These are phyloP conservation scores for Ambispora gerdemannii DNA, from an alignment of 192 early-diverging fungal species.

Conservation along the genomic window DNA sequence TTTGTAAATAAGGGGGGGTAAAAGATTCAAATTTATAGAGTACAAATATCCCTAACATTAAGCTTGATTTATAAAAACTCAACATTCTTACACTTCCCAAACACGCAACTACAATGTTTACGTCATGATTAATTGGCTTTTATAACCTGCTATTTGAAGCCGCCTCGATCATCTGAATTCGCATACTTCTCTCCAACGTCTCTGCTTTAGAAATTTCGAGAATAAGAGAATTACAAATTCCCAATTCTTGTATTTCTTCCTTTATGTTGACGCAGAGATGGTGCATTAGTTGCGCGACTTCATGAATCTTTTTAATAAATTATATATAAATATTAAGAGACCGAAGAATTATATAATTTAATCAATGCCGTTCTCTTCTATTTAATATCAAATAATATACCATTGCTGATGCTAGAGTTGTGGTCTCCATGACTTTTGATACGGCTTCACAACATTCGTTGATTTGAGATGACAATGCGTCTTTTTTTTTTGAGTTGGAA, in stretches of 20 bases:
- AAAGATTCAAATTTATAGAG: too few species aligned
- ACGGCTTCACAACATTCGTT: constrained; percentile 2
- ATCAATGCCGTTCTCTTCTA: too few species aligned
- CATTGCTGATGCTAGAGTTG: not conserved
- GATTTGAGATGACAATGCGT: constrained; percentile 1
- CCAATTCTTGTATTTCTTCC: constrained; percentile 25
- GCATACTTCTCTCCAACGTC: constrained; percentile 17
- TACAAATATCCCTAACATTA: too few species aligned
- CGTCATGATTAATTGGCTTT: too few species aligned
- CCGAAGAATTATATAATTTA: too few species aligned
- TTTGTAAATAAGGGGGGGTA: too few species aligned
- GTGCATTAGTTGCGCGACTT: constrained; percentile 7
- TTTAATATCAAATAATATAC: not conserved
- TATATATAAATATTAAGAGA: not conserved
- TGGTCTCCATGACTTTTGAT: not conserved
- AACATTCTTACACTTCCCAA: too few species aligned
- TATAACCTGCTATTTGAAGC: too few species aligned
- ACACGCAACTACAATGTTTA: too few species aligned
- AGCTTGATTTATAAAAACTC: too few species aligned
- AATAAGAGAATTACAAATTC: constrained; percentile 24
- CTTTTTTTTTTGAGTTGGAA: not conserved
- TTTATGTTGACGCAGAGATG: constrained; percentile 10
- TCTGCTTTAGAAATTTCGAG: constrained; percentile 21
- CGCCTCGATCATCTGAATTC: constrained; percentile 22
- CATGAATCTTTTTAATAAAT: not conserved